Evolutionary conservation across 257 asterid species (phyloP), one percentile per base, ranked within the genome.

Genomic region (Przewalskia tangutica): DNA sequence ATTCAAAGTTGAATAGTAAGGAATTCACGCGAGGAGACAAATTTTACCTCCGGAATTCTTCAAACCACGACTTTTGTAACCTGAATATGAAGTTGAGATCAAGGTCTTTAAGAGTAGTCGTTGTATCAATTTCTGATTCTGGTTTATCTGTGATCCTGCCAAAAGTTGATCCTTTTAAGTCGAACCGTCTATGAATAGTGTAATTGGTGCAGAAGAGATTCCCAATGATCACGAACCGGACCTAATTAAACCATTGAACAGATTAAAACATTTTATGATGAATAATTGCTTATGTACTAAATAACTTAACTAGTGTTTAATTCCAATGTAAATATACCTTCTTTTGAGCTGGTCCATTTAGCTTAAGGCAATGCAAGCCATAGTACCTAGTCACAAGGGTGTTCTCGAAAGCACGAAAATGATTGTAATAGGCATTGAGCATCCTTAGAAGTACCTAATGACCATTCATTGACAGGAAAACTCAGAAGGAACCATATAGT

Each of bases 331-430:
- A 4, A 27, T 56, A 23, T 85, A 92, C 97, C 95, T 92, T 92
- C 10, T 86, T 84, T 4, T 91, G 93, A 50, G 62, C 2, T 75
- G 80, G 80, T 2, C 96, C 96, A 2, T 84, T 91, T 66, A 91
- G 92, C 77, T 93, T 93, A 46, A 93, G 93, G 81, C 97, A 93
- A 76, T 93, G 97, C 64, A 93, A 90, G 0, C 97, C 97, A 17
- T 80, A 93, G 80, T 89, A 93, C 86, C 89, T 93, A 0, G 97
- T 93, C 13, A 93, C 91, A 0, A 93, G 88, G 6, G 97, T 86
- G 84, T 90, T 91, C 76, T 89, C 94, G 17, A 89, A 93, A 1
- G 87, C 86, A 62, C 86, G 87, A 9, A 93, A 89, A 17, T 93
- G 97, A 81, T 88, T 65, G 40, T 93, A 83, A 36, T 93, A 93